phyloP scores from a whole-genome alignment of 176 grass and related monocot genomes.

The Urochloa ruziziensis region DNA sequence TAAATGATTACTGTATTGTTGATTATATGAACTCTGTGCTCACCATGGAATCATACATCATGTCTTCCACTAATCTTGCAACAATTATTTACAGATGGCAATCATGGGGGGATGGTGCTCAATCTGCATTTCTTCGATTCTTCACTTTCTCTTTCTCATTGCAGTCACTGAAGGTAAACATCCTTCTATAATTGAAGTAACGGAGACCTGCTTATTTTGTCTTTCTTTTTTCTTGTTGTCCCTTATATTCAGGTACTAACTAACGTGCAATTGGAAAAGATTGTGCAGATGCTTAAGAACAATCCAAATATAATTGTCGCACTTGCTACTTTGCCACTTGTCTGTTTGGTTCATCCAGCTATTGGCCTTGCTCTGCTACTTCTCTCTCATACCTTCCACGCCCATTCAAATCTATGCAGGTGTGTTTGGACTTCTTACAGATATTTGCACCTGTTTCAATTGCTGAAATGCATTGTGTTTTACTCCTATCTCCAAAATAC shows the following conservation, averaged over 20 bases:
- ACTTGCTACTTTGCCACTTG: constrained; percentile 59
- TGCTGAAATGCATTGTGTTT: too few species aligned
- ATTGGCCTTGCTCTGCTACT: constrained; percentile 77
- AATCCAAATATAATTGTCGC: constrained; percentile 74
- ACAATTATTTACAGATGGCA: constrained; percentile 70
- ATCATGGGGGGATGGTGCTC: constrained; percentile 60
- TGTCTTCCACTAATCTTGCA: constrained; percentile 18
- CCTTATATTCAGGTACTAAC: constrained; percentile 32
- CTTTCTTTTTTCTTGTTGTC: background rate
- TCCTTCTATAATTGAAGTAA: constrained; percentile 27
- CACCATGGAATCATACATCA: background rate
- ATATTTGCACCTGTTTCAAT: background rate
- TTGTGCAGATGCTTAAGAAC: constrained; percentile 78
- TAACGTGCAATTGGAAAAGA: constrained; percentile 52
- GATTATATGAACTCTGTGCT: constrained; percentile 1
- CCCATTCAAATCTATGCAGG: constrained; percentile 87
- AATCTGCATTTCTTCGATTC: constrained; percentile 53
- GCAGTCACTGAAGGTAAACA: constrained; percentile 72
- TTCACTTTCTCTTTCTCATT: constrained; percentile 61
- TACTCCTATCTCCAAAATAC: background rate
- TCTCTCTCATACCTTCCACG: constrained; percentile 71
- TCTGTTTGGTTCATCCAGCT: constrained; percentile 91
- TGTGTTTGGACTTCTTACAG: constrained; percentile 38
- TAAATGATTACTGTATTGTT: background rate
- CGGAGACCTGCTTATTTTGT: background rate